Evolutionary conservation across 257 asterid genomes (phyloP), one percentile per base, ranked within the genome.

Genomic region (Datura wrightii): DNA sequence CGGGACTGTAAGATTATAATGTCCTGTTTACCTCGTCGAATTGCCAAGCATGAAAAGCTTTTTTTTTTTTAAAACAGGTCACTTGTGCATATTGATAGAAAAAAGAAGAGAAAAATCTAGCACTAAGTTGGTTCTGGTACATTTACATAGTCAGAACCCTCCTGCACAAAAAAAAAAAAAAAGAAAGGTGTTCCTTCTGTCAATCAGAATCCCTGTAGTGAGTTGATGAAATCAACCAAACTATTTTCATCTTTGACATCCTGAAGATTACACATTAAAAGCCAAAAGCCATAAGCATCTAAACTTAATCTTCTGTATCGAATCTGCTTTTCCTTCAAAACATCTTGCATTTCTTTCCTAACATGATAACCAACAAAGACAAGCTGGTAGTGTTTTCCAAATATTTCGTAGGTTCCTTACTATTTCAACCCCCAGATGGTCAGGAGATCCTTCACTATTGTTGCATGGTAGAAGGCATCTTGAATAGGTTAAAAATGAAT

Each of bases 111-210:
- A 66, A 37, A 65, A 36, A 37, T 66, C 24, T 66, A 66, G 76
- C 76, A 37, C 48, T 6, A 37, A 66, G 76, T 66, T 66, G 24
- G 50, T 37, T 66, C 50, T 66, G 6, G 48, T 37, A 14, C 48
- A 15, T 34, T 66, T 66, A 66, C 76, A 66, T 37, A 66, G 76
- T 37, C 76, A 66, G 76, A 69, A 69, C 52, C 19, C 52, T 39
- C 13, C 14, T 59, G n/a, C 31, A n/a, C 3, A 24, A 24, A 24
- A 58, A 15, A 39, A 39, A 69, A 31, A 1, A n/a, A 67, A 34
- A 69, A 66, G 8, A 4, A 39, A 44, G 1, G 14, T 3, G 78
- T 69, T 39, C 78, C 52, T 69, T 39, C 52, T 15, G 13, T 39
- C 66, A n/a, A 19, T 59, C 7, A 36, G 13, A n/a, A 59, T n/a